Evolutionary conservation across 1,139 yeast species (phyloP).

Genomic region (Sugiyamaella pinicola): DNA sequence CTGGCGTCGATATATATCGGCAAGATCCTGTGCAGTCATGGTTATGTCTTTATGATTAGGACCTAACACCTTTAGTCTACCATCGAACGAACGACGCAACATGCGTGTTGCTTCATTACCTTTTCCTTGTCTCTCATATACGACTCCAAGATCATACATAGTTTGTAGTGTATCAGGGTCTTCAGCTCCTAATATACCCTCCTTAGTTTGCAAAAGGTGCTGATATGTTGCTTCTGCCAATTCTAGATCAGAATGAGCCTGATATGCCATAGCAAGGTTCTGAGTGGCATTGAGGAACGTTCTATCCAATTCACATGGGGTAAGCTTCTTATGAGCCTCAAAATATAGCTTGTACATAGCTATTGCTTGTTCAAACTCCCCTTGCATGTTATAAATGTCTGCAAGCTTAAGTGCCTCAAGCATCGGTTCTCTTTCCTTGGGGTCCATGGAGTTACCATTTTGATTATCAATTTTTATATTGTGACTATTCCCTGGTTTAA

Average conservation of each 20-base stretch:
- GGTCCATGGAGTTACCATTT: not conserved
- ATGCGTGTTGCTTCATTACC: not conserved
- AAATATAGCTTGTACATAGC: slow-evolving; percentile 12
- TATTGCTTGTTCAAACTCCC: slow-evolving; percentile 8
- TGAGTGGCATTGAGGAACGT: slow-evolving; percentile 1
- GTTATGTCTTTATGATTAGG: slow-evolving; percentile 1
- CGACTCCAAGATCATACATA: slow-evolving; percentile 8
- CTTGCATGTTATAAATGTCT: slow-evolving; percentile 5
- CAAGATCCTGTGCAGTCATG: slow-evolving; percentile 1
- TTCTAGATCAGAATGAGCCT: not conserved
- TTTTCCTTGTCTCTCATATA: not conserved
- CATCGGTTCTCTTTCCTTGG: slow-evolving; percentile 6
- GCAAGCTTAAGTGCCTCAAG: slow-evolving; percentile 12
- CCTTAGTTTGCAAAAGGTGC: slow-evolving; percentile 5
- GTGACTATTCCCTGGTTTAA: slow-evolving; percentile 6
- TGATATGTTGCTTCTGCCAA: not conserved
- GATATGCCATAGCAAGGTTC: slow-evolving; percentile 7
- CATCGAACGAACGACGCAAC: slow-evolving; percentile 10
- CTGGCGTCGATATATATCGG: not conserved
- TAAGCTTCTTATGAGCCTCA: slow-evolving; percentile 6
- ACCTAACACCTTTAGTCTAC: slow-evolving; percentile 2
- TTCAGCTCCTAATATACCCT: not conserved
- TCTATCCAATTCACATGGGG: slow-evolving; percentile 3
- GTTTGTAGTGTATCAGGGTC: slow-evolving; percentile 5
- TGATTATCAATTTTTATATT: not conserved